Percentiles rank a stretch among this genome's conserved stretches.
These are phyloP conservation scores for Melaleuca alternifolia DNA, from an alignment of 345 rosid genomes.

Conservation along the genomic window DNA sequence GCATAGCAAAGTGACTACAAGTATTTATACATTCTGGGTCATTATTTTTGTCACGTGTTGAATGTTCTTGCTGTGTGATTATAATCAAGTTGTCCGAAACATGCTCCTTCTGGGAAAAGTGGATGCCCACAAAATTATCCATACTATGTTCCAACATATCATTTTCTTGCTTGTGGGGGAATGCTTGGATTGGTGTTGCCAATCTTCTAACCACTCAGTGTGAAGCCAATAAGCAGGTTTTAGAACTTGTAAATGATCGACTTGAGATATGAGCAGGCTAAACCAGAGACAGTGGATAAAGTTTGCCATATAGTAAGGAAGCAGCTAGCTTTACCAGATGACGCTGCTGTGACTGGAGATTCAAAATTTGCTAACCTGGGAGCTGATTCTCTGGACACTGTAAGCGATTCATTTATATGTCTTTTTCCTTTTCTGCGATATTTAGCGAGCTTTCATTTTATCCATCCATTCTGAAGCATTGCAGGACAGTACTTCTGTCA, in stretches of 20 bases:
- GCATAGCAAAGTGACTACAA: not conserved
- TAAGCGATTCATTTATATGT: not conserved
- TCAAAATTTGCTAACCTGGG: constrained; percentile 38
- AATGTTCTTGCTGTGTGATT: not conserved
- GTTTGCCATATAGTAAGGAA: constrained; percentile 37
- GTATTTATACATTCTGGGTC: not conserved
- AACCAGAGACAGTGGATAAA: constrained; percentile 27
- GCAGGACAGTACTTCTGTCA: not conserved
- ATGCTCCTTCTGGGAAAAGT: not conserved
- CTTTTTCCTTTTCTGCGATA: not conserved
- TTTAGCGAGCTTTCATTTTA: not conserved
- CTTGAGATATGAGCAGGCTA: constrained; percentile 16
- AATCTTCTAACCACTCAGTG: not conserved
- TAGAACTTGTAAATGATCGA: not conserved
- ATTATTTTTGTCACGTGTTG: not conserved
- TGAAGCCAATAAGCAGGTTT: not conserved
- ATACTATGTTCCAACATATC: not conserved
- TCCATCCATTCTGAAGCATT: not conserved
- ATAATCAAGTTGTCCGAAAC: not conserved
- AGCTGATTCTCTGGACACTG: constrained; percentile 52
- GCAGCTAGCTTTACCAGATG: constrained; percentile 33
- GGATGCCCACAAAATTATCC: not conserved
- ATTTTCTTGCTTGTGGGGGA: not conserved
- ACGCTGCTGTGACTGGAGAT: constrained; percentile 20
- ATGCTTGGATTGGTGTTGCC: not conserved